Conservation (phyloP, 1,284 basidiomycete genomes). For the Ustilago xerochloae region DNA sequence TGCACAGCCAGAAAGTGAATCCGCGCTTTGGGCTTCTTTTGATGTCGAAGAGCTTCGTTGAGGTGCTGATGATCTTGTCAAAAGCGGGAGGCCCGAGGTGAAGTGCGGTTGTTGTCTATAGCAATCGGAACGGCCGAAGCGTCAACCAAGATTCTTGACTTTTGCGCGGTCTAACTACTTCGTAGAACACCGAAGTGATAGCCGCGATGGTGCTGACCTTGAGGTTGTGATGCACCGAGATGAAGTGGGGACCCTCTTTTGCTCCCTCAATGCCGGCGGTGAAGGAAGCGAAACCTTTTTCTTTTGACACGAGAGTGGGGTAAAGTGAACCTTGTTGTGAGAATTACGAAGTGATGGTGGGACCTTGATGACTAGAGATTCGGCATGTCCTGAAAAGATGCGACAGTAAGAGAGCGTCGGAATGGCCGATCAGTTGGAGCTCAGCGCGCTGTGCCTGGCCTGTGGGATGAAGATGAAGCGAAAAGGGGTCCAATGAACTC, state of each 20-base stretch:
- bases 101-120: not conserved
- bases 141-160: no score
- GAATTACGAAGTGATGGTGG: not conserved
- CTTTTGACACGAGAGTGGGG: not conserved
- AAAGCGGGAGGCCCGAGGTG: constrained; percentile 9
- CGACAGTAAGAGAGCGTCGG: no score
- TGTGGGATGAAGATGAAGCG: not conserved
- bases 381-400: no score
- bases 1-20: constrained; percentile 8
- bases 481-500: not conserved
- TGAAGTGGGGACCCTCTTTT: constrained; percentile 1
- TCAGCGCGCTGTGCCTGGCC: not conserved
- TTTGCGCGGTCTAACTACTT: not conserved
- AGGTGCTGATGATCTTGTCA: no score
- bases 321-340: constrained; percentile 1
- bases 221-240: not conserved
- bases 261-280: not conserved
- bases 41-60: not conserved
- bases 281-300: constrained; percentile 2
- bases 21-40: constrained; percentile 1
- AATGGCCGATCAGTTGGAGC: no score
- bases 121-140: constrained; percentile 8
- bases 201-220: not conserved
- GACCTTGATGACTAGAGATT: not conserved
- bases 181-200: not conserved